Evolutionary conservation across 179 eudicot genomes (phyloP).

Genomic region (Beta macrorhiza): DNA sequence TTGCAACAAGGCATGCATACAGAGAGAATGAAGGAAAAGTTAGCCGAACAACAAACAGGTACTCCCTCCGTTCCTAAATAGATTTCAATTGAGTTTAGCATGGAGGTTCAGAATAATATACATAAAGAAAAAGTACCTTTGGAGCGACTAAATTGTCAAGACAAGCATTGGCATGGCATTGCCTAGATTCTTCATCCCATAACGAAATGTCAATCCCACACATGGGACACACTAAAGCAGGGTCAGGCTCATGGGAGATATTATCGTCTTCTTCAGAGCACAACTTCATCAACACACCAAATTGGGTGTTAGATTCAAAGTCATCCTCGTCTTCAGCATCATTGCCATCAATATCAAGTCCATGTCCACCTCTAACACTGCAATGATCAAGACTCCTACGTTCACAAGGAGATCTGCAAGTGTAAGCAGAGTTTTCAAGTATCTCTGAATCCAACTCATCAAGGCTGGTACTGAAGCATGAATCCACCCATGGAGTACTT

Average conservation of each 20-base stretch:
- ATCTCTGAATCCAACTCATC: slow-evolving; percentile 31
- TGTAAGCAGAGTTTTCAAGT: slow-evolving; percentile 10
- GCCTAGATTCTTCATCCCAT: slow-evolving; percentile 48
- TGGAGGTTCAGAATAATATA: not conserved
- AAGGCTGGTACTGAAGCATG: slow-evolving; percentile 18
- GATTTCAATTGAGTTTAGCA: not conserved
- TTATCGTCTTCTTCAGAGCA: slow-evolving; percentile 40
- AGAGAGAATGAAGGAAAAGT: not conserved
- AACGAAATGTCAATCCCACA: slow-evolving; percentile 71
- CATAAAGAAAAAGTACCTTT: slow-evolving; percentile 24
- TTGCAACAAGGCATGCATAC: not conserved
- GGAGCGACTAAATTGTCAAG: slow-evolving; percentile 51
- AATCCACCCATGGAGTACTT: slow-evolving; percentile 8
- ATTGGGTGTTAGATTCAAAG: slow-evolving; percentile 41
- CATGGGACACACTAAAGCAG: slow-evolving; percentile 54
- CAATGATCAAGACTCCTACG: slow-evolving; percentile 11
- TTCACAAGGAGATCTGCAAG: slow-evolving; percentile 15
- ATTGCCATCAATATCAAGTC: slow-evolving; percentile 4
- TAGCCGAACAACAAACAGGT: not conserved
- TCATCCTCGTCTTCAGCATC: slow-evolving; percentile 22
- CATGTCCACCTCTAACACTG: slow-evolving; percentile 9
- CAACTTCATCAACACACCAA: slow-evolving; percentile 56
- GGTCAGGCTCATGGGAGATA: slow-evolving; percentile 14
- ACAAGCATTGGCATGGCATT: slow-evolving; percentile 71
- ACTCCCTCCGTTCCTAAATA: not conserved